phyloP scores from a whole-genome alignment of 2,329 filamentous ascomycete species.

The Claviceps quebecensis region DNA sequence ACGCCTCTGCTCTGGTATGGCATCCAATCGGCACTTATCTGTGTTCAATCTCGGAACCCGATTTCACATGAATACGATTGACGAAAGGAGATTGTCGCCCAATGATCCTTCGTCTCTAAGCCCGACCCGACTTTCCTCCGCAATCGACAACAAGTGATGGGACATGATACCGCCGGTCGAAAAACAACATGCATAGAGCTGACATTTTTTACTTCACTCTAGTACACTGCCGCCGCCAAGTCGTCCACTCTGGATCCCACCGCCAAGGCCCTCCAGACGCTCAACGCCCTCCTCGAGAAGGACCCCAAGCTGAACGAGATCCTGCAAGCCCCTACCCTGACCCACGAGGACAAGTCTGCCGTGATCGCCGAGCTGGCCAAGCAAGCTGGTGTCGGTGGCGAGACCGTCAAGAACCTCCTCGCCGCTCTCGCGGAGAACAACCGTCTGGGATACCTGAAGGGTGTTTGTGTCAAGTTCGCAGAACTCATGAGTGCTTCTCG shows the following conservation, averaged over 20 bases:
- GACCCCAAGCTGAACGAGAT: constrained; percentile 69
- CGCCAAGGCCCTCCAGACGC: constrained; percentile 61
- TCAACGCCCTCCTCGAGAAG: constrained; percentile 60
- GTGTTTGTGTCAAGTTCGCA: constrained; percentile 75
- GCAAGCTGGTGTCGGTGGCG: constrained; percentile 58
- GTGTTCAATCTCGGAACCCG: too few species aligned
- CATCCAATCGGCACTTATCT: too few species aligned
- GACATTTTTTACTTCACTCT: constrained; percentile 12
- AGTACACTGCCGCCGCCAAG: constrained; percentile 97
- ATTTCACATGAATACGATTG: neutral
- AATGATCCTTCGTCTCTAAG: too few species aligned
- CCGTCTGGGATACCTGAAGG: constrained; percentile 68
- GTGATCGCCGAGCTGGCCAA: constrained; percentile 83
- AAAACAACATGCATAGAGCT: neutral
- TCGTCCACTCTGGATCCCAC: constrained; percentile 71
- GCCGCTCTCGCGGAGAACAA: constrained; percentile 89
- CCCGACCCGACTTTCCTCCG: too few species aligned
- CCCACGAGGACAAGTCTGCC: constrained; percentile 63
- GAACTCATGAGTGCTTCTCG: constrained; percentile 76
- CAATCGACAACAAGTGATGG: neutral
- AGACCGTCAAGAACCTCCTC: constrained; percentile 91
- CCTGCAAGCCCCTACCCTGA: constrained; percentile 69
- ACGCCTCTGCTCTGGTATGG: constrained; percentile 93
- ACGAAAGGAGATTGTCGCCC: neutral
- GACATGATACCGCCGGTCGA: neutral